Evolutionary conservation across 2,329 filamentous ascomycete genomes (phyloP).

Genomic region (Microdochium paspali): DNA sequence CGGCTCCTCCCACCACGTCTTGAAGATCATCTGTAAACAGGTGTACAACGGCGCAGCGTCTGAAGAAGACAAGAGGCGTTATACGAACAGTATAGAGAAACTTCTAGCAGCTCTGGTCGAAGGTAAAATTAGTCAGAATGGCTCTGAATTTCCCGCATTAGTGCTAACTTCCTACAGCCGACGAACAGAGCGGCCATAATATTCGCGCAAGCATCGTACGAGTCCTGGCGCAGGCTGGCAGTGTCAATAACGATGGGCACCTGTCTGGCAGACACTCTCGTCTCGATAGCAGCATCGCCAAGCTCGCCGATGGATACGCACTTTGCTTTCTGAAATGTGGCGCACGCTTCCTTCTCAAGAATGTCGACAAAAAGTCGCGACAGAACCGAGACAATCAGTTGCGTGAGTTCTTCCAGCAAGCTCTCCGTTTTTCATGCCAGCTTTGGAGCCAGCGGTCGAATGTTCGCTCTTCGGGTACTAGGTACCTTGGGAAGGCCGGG

Average conservation of each 20-base stretch:
- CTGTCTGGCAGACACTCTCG: no score
- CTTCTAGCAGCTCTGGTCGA: no score
- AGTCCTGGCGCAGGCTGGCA: background rate
- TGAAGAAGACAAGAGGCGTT: no score
- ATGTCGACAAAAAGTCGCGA: background rate
- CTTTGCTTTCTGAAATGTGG: background rate
- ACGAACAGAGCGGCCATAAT: background rate
- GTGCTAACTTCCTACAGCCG: background rate
- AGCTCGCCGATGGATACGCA: no score
- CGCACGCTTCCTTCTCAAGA: background rate
- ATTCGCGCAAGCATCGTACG: background rate
- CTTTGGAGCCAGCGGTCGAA: background rate
- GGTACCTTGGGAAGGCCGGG: background rate
- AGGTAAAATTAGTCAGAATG: no score
- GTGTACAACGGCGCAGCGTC: no score
- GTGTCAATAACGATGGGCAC: no score
- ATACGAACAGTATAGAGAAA: no score
- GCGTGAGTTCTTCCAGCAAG: background rate
- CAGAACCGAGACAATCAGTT: no score
- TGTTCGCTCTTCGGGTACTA: background rate
- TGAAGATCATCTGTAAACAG: background rate
- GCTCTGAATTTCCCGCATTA: no score
- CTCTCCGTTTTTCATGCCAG: background rate
- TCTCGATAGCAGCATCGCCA: no score
- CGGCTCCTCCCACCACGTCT: background rate